These are phyloP conservation scores for Quercus lobata DNA, from an alignment of 331 rosid genomes.

Conservation along the genomic window DNA sequence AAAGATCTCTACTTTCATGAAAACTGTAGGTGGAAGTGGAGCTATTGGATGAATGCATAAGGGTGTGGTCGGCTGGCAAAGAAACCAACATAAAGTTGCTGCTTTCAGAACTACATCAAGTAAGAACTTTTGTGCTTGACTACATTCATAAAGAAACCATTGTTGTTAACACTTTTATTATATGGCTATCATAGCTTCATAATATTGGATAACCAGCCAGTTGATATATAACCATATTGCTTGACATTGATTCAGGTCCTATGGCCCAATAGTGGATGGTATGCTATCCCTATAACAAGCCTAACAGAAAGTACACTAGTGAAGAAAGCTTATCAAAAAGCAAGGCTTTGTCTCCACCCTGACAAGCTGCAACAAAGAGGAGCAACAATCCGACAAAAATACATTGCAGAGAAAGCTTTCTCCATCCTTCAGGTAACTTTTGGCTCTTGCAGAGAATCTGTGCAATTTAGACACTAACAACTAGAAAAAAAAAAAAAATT, in stretches of 20 bases:
- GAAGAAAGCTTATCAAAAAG: conserved; percentile 91
- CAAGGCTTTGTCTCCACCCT: conserved; percentile 91
- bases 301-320: conserved; percentile 73
- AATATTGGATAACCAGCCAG: not conserved
- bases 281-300: conserved; percentile 52
- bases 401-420: conserved; percentile 71
- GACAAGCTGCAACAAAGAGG: conserved; percentile 96
- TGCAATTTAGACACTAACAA: not conserved
- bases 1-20: conserved; percentile 10
- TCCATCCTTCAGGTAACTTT: conserved; percentile 72
- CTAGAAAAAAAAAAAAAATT: not conserved
- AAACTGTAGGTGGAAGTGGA: conserved; percentile 47
- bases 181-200: not conserved
- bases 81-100: conserved; percentile 73
- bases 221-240: conserved; percentile 18
- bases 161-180: not conserved
- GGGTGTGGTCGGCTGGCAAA: conserved; percentile 84
- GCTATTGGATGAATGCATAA: conserved; percentile 58
- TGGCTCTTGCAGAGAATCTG: not conserved
- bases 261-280: conserved; percentile 78
- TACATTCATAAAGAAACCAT: too few relatives aligned
- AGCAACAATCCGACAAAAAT: conserved; percentile 67
- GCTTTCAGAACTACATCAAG: conserved; percentile 79
- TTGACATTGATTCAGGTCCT: conserved; percentile 48
- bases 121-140: conserved; percentile 27